phyloP scores from a whole-genome alignment of 345 rosid genomes.

The Orychophragmus violaceus region DNA sequence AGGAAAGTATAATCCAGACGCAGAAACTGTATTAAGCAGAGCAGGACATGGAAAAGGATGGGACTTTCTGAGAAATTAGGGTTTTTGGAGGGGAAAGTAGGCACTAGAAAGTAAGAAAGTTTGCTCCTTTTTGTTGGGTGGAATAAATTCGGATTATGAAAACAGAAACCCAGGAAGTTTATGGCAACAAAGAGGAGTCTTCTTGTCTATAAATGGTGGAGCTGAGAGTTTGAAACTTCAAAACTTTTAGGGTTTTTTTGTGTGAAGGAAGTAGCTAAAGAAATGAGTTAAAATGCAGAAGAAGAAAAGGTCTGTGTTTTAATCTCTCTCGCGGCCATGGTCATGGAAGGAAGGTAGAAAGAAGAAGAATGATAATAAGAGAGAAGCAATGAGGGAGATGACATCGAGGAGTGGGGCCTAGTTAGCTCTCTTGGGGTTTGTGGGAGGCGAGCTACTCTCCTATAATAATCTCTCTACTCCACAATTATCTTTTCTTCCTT shows the following conservation, averaged over 20 bases:
- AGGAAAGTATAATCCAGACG: neutral
- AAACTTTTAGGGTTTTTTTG: neutral
- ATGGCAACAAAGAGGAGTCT: neutral
- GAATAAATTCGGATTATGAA: neutral
- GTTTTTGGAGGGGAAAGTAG: neutral
- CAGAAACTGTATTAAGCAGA: neutral
- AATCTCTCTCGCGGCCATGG: neutral
- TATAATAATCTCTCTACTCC: slow-evolving; percentile 12
- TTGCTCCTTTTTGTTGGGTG: neutral
- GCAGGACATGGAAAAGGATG: neutral
- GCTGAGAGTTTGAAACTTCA: neutral
- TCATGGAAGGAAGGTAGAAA: neutral
- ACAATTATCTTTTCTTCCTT: neutral
- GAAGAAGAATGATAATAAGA: slow-evolving; percentile 11
- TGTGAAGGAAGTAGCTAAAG: neutral
- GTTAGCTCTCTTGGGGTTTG: slow-evolving; percentile 2
- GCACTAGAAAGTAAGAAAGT: neutral
- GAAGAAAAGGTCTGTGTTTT: neutral
- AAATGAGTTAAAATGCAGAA: neutral
- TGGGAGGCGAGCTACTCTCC: slow-evolving; percentile 23
- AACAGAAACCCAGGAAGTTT: neutral
- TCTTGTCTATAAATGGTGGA: neutral
- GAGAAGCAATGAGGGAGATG: slow-evolving; percentile 8
- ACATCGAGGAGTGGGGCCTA: slow-evolving; percentile 19
- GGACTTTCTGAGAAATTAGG: slow-evolving; percentile 3